Evolutionary conservation across 1,284 basidiomycete genomes (phyloP), one percentile per base, ranked within the genome.

Genomic region (Neonothopanus nambi): DNA sequence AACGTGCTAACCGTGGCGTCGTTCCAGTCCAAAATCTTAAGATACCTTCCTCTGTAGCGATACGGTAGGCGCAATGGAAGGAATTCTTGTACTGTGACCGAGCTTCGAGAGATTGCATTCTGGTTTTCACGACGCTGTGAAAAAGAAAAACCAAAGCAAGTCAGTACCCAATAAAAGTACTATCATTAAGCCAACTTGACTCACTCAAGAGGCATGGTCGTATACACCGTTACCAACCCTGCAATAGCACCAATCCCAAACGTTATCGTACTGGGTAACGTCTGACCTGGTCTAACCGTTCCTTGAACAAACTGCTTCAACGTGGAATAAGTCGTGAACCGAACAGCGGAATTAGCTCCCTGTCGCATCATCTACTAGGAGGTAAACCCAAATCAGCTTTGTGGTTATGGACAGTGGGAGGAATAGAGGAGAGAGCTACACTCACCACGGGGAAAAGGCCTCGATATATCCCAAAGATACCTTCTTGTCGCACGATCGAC

Each of bases 241-340:
- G 96, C 95, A 21, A 94, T 80, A 0, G 91, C 93, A 39, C 97
- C 96, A 52, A 99, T 95, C 0, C 85, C 92, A 68, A 99, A 98
- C 0, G 96, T 98, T 63, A 98, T 87, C 28, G 89, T 85, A 47
- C 79, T 87, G 0, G 96, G 96, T 11, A 99, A 75, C 4, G 82
- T 80, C 66, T 95, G 90, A 1, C 95, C 95, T 0, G 94, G 85
- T 20, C 90, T 79, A 3, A 87, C 80, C 23, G 85, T 88, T 24
- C 93, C 91, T 65, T 95, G 92, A 0, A 95, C 92, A 59, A 95
- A 84, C 67, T 95, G 91, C 72, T 97, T 97, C 59, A 98, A 76
- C 0, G 92, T 95, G 6, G 90, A 87, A 71, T 98, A 98, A 0
- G 93, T 95, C 44, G 95, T 95, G 74, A 98, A 98, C n/a, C 96